Base-by-base conservation (phyloP, 148 eudicot species). In the Bassia scoparia region DNA sequence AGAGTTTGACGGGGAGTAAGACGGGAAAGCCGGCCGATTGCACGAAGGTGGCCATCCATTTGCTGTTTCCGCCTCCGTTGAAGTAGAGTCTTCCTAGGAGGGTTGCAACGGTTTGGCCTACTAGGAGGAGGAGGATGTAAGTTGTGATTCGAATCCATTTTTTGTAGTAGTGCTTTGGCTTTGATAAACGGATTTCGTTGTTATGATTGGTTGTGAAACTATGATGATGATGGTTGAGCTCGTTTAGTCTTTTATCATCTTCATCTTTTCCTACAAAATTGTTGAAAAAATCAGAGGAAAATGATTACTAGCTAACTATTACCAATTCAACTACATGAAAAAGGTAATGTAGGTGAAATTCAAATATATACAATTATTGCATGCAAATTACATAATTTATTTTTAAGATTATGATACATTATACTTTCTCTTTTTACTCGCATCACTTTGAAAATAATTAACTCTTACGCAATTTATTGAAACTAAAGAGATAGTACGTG, bases 1-100 rank as follows among this genome's bases (percentile, higher is more conserved):
- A 27, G 30, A 53, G 26, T 23, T 44, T 24, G 46, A 79, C 10
- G 14, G 86, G 81, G 37, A 68, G 6, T 33, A 77, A 62, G 73
- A 85, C 38, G 2, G 86, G 86, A 69, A 85, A 83, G 44, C 86
- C 88, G 18, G 84, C 81, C 9, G 88, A 73, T 76, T 85, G 84
- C 24, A 83, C 88, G 26, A 85, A 71, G 17, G 88, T 85, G 35
- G 84, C 79, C 80, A 85, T 61, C 88, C 88, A 85, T 74, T 83
- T 85, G 76, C 88, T 85, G n/a, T 83, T 83, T 29, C 88, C 88
- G 20, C 88, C 88, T 33, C 81, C 70, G 77, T 81, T 77, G 8
- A 60, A 81, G 79, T 85, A 85, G 7, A 85, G 76, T 26, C 84
- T 68, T 4, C 88, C 88, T 63, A 85, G 55, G 24, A 85, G 79